Conservation (phyloP, 345 rosid genomes). For the Rhodamnia rubescens region DNA sequence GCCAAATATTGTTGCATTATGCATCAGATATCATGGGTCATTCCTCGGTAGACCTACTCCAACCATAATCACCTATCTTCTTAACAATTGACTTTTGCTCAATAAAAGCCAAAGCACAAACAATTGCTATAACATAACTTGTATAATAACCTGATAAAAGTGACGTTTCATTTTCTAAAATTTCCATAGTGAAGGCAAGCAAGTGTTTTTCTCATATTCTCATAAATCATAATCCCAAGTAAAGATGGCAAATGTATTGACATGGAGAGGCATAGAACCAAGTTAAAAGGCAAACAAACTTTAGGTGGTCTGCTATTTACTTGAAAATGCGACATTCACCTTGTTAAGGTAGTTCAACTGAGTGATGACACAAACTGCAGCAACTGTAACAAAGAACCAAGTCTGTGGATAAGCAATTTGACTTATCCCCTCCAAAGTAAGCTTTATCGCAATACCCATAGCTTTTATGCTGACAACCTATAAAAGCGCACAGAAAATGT, state of each 20-base stretch:
- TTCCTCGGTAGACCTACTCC: neutral
- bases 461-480: constrained; percentile 97
- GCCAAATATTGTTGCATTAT: neutral
- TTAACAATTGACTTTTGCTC: neutral
- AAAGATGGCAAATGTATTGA: neutral
- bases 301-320: neutral
- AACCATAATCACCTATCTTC: neutral
- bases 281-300: neutral
- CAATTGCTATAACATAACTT: neutral
- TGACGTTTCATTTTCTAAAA: neutral
- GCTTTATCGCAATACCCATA: constrained; percentile 84
- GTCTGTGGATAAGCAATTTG: constrained; percentile 80
- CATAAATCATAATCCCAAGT: neutral
- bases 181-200: neutral
- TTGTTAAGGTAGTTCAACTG: constrained; percentile 90
- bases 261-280: neutral
- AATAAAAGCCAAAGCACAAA: neutral
- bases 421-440: constrained; percentile 72
- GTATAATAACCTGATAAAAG: neutral
- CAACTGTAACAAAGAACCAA: constrained; percentile 85
- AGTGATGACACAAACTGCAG: constrained; percentile 67
- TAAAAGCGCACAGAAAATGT: neutral
- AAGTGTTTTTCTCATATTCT: neutral
- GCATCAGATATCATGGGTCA: neutral
- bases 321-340: constrained; percentile 18